phyloP scores from a whole-genome alignment of 805 yeast genomes.

The Ogataea degrootiae region DNA sequence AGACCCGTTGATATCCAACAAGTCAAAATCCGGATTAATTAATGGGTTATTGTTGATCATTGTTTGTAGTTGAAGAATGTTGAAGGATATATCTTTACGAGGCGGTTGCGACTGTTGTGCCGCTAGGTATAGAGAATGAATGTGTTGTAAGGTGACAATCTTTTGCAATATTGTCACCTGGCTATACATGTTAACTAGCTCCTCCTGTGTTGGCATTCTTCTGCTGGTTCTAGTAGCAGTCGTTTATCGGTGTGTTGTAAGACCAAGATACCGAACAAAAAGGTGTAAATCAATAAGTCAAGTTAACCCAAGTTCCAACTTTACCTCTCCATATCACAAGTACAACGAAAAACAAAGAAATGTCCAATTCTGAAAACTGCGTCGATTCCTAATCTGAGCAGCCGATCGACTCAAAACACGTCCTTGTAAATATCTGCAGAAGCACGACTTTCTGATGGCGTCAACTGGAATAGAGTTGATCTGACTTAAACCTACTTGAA shows the following conservation, averaged over 20 bases:
- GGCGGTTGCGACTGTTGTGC: constrained; percentile 30
- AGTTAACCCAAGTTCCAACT: too few relatives aligned
- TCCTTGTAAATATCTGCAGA: too few relatives aligned
- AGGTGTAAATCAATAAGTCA: background rate
- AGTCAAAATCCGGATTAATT: constrained; percentile 32
- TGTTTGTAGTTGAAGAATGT: constrained; percentile 31
- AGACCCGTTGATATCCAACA: constrained; percentile 28
- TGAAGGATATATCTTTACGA: constrained; percentile 31
- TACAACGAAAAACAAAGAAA: too few relatives aligned
- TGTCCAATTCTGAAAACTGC: too few relatives aligned
- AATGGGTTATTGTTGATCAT: constrained; percentile 34
- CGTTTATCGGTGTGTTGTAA: background rate
- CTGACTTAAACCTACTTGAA: too few relatives aligned
- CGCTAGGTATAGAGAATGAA: constrained; percentile 31
- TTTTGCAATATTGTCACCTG: constrained; percentile 31
- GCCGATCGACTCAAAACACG: too few relatives aligned
- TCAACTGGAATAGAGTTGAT: too few relatives aligned
- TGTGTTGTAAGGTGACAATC: constrained; percentile 33
- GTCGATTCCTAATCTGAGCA: too few relatives aligned
- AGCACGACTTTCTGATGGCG: too few relatives aligned
- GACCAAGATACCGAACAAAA: constrained; percentile 3
- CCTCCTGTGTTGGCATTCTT: constrained; percentile 25
- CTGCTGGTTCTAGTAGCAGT: too few relatives aligned
- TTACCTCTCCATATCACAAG: too few relatives aligned
- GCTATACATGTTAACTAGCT: constrained; percentile 24